These are phyloP conservation scores for Camillea tinctor DNA, from an alignment of 2,329 filamentous ascomycete genomes.

Conservation along the genomic window DNA sequence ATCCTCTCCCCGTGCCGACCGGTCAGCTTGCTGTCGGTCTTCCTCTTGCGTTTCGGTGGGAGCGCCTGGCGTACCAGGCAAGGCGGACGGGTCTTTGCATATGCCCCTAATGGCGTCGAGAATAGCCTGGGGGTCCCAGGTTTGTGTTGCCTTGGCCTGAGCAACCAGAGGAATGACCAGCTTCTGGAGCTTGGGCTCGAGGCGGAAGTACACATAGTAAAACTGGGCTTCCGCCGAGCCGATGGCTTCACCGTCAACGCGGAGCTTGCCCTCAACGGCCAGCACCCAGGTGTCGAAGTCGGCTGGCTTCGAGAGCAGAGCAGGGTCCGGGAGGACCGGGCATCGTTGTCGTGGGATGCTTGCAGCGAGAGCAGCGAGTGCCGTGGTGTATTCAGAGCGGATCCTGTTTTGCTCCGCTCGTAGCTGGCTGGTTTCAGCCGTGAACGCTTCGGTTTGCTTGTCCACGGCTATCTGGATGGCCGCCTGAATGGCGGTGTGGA, in stretches of 20 bases:
- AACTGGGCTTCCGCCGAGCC: background rate
- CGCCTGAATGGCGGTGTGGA: background rate
- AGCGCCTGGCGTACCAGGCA: no score
- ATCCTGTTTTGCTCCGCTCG: background rate
- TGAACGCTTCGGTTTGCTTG: background rate
- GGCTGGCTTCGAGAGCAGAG: background rate
- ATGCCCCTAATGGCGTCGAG: background rate
- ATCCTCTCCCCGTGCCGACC: no score
- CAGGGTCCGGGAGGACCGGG: background rate
- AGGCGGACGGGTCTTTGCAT: background rate
- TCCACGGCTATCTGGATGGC: background rate
- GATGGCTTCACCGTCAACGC: background rate
- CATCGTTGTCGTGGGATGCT: background rate
- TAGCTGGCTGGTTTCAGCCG: background rate
- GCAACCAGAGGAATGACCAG: background rate
- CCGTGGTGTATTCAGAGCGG: background rate
- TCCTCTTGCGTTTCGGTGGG: no score
- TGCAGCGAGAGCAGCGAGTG: background rate
- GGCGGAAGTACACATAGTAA: background rate
- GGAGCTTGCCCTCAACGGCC: background rate
- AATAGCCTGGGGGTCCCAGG: background rate
- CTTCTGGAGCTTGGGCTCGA: background rate
- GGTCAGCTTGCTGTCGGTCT: no score
- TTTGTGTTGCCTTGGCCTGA: background rate
- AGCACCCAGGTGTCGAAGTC: background rate